Evolutionary conservation across 805 yeast species (phyloP).

Genomic region (Clavispora vitiphila): DNA sequence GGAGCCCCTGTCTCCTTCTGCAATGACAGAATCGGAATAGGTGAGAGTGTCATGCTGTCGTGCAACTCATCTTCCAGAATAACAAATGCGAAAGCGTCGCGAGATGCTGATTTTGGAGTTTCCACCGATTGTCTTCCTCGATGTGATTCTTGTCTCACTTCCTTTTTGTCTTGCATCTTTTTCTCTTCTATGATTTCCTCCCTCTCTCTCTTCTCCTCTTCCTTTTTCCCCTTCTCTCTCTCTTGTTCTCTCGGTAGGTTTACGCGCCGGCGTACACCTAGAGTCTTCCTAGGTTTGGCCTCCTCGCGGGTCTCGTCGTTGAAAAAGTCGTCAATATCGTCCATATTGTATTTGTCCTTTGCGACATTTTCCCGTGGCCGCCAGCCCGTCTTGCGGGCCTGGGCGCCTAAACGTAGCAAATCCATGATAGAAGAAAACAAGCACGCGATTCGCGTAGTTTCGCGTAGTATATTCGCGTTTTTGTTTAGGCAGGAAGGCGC

Average conservation of each 20-base stretch:
- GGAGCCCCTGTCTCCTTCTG: not conserved
- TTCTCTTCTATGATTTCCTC: not conserved
- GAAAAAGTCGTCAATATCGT: conserved; percentile 65
- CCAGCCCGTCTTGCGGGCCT: conserved; percentile 65
- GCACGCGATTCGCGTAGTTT: not conserved
- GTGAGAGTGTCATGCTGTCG: conserved; percentile 1
- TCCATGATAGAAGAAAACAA: conserved; percentile 23
- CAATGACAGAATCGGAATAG: conserved; percentile 1
- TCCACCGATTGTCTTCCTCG: not conserved
- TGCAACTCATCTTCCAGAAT: not conserved
- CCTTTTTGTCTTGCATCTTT: too few species aligned
- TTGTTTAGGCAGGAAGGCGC: not conserved
- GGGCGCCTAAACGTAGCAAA: conserved; percentile 46
- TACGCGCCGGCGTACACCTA: not conserved
- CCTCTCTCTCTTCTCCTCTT: not conserved
- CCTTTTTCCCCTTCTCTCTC: not conserved
- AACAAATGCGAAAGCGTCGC: not conserved
- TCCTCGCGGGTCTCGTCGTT: conserved; percentile 29
- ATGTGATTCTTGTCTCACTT: too few species aligned
- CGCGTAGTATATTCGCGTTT: not conserved
- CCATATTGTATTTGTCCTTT: conserved; percentile 60
- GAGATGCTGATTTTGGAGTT: not conserved
- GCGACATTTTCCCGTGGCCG: conserved; percentile 41
- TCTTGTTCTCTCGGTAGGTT: not conserved
- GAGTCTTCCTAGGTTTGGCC: not conserved